A percentile compares a stretch with the other conserved stretches of the same genome.
Evolutionary conservation across 129 eudicot genomes (phyloP).

Genomic region (Heracleum sosnowskyi): DNA sequence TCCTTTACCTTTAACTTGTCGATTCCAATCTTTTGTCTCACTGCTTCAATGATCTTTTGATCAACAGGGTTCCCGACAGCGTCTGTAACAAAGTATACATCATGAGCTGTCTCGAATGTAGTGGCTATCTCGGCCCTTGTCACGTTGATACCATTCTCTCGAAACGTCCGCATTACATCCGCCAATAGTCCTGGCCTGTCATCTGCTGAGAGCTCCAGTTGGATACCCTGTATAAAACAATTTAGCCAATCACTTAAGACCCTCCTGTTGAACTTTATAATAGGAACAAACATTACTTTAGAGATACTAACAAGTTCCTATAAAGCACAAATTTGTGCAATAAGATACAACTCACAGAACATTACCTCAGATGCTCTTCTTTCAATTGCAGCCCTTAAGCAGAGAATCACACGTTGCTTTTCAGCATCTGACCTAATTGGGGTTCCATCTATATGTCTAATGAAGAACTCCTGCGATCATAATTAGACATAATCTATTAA

Average conservation of each 20-base stretch:
- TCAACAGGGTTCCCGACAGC: constrained; percentile 48
- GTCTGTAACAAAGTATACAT: constrained; percentile 68
- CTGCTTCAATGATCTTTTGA: constrained; percentile 49
- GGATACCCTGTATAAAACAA: constrained; percentile 52
- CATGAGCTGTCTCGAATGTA: constrained; percentile 31
- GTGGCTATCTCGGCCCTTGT: constrained; percentile 83
- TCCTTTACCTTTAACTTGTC: constrained; percentile 68
- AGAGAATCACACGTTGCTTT: constrained; percentile 66
- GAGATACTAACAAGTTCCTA: not conserved
- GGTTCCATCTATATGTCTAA: constrained; percentile 67
- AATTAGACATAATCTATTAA: not conserved
- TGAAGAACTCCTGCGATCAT: constrained; percentile 60
- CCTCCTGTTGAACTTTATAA: not conserved
- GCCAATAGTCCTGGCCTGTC: constrained; percentile 66
- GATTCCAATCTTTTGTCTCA: constrained; percentile 51
- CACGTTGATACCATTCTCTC: constrained; percentile 79
- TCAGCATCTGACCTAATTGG: constrained; percentile 92
- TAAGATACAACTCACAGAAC: not conserved
- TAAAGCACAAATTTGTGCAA: not conserved
- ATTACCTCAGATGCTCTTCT: constrained; percentile 84
- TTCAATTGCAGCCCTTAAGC: constrained; percentile 64
- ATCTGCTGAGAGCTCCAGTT: constrained; percentile 49
- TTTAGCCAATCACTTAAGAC: not conserved
- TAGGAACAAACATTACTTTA: not conserved
- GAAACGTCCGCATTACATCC: constrained; percentile 67